phyloP scores from a whole-genome alignment of 2,329 filamentous ascomycete species.

The Pestalotiopsis sp. region DNA sequence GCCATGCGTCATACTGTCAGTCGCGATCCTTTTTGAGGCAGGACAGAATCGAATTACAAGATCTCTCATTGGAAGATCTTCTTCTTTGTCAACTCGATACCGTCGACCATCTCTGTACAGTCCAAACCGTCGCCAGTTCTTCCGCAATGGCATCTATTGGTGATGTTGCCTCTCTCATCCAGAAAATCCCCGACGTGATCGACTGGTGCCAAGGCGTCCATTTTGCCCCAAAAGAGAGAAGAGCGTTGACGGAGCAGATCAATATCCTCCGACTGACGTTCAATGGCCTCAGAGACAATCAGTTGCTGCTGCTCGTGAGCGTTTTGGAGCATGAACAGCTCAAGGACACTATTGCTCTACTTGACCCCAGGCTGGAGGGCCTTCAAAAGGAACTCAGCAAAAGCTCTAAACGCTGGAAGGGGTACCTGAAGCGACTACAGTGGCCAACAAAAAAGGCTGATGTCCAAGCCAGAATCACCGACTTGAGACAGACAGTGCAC shows the following conservation, averaged over 20 bases:
- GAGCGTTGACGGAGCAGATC: not conserved
- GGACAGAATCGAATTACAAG: not conserved
- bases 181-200: not conserved
- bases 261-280: not conserved
- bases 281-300: not conserved
- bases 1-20: not conserved
- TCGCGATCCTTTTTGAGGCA: not conserved
- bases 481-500: not conserved
- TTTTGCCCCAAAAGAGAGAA: not conserved
- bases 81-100: not conserved
- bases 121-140: not conserved
- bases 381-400: not conserved
- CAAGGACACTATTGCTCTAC: not conserved
- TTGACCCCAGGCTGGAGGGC: not conserved
- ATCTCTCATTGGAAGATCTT: not conserved
- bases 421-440: not conserved
- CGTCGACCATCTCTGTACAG: not conserved
- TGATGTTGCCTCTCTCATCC: not conserved
- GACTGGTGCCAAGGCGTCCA: not conserved
- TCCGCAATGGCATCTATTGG: not conserved
- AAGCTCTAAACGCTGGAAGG: not conserved
- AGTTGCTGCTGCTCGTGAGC: not conserved
- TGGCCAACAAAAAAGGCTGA: not conserved
- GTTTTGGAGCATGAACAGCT: not conserved
- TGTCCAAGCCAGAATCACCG: not conserved